Conservation (phyloP, 2,329 filamentous ascomycete genomes). For the Sarocladium oryzae region DNA sequence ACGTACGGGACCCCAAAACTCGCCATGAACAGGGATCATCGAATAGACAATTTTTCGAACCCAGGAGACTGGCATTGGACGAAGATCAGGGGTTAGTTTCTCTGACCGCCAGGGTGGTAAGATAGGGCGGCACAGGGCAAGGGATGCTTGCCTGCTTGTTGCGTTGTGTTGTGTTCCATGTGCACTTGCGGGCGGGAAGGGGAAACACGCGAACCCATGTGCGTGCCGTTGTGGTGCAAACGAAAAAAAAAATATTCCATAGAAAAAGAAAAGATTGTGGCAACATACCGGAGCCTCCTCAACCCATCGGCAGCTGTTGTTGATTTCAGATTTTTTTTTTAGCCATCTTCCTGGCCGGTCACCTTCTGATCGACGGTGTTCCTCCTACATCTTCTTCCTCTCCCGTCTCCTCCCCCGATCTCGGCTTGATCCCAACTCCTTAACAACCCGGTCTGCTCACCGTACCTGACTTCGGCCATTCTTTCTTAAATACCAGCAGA, state of each 20-base stretch:
- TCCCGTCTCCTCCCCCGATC: not conserved
- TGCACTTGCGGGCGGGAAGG: slow-evolving; percentile 6
- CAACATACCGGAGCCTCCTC: not conserved
- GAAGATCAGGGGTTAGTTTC: slow-evolving; percentile 8
- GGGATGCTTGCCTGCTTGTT: not conserved
- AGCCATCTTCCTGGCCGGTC: not conserved
- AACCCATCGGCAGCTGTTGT: not conserved
- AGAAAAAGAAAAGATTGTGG: slow-evolving; percentile 3
- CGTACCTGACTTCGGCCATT: not conserved
- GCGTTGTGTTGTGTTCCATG: not conserved
- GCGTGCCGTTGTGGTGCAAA: not conserved
- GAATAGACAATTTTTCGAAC: not conserved
- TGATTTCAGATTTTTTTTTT: not conserved
- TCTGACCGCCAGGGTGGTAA: not conserved
- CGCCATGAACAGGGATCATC: not conserved
- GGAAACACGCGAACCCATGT: slow-evolving; percentile 4
- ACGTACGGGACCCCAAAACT: slow-evolving; percentile 1
- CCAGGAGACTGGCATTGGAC: slow-evolving; percentile 2
- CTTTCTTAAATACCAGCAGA: not conserved
- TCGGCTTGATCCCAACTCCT: not conserved
- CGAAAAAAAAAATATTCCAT: slow-evolving; percentile 5
- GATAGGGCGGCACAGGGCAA: slow-evolving; percentile 4
- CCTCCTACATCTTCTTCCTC: not conserved
- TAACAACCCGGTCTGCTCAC: not conserved
- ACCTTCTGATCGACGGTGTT: too few relatives aligned